Evolutionary conservation across 108 stramenopile genomes (phyloP).

Genomic region (Asterionellopsis glacialis): DNA sequence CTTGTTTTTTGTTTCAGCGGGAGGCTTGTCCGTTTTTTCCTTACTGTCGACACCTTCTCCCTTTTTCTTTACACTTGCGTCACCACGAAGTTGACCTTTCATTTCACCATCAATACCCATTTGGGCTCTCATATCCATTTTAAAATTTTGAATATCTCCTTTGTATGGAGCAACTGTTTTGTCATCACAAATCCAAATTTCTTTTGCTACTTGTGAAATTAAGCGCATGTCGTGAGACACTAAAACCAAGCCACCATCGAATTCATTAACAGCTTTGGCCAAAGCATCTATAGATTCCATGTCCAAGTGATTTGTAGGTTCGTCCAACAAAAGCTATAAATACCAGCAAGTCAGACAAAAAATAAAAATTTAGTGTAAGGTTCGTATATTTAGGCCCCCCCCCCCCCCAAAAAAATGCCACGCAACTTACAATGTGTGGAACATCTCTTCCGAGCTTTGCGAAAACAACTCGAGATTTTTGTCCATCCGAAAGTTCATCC

Average conservation of each 20-base stretch:
- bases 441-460: conserved; percentile 91
- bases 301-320: conserved; percentile 76
- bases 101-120: conserved; percentile 60
- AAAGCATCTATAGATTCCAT: conserved; percentile 98
- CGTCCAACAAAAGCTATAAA: conserved; percentile 21
- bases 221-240: conserved; percentile 99
- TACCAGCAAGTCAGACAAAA: background rate
- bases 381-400: background rate
- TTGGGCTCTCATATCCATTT: conserved; percentile 84
- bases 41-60: conserved; percentile 4
- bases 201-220: conserved; percentile 94
- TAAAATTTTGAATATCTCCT: conserved; percentile 92
- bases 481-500: conserved; percentile 92
- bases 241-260: conserved; percentile 92
- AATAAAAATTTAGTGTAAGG: background rate
- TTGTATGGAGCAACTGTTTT: conserved; percentile 79
- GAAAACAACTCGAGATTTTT: conserved; percentile 94
- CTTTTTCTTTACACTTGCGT: conserved; percentile 68
- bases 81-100: conserved; percentile 60
- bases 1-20: too few species aligned
- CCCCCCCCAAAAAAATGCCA: too few species aligned
- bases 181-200: conserved; percentile 98
- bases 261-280: conserved; percentile 96
- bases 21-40: too few species aligned
- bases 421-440: conserved; percentile 81